phyloP scores from a whole-genome alignment of 31 red algal genomes.

The Porphyra umbilicalis region DNA sequence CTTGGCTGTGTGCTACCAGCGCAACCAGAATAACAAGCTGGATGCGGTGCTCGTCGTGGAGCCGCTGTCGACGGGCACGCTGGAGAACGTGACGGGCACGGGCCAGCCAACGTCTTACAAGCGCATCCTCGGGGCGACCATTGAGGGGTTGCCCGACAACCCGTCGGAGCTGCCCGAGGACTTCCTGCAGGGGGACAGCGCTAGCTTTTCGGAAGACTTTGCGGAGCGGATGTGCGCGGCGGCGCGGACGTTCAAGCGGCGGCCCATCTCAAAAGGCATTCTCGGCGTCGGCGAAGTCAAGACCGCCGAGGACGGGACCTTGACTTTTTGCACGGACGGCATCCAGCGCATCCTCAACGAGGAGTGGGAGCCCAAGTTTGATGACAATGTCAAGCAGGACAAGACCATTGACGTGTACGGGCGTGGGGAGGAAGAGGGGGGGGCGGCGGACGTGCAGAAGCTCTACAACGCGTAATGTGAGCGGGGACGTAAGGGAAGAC shows the following conservation, averaged over 20 bases:
- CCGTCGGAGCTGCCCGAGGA: constrained; percentile 6
- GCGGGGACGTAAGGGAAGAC: background rate
- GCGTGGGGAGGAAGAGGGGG: background rate
- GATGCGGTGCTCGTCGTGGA: constrained; percentile 23
- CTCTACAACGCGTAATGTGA: constrained; percentile 16
- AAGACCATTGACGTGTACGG: constrained; percentile 30
- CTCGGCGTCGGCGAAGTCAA: background rate
- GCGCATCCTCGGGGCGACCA: constrained; percentile 4
- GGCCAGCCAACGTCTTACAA: constrained; percentile 20
- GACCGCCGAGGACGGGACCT: background rate
- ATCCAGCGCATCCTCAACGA: constrained; percentile 16
- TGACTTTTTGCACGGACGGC: constrained; percentile 2
- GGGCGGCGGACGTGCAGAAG: constrained; percentile 4
- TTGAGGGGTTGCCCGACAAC: background rate
- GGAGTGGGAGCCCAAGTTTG: constrained; percentile 26
- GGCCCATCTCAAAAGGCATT: background rate
- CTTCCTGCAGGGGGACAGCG: constrained; percentile 8
- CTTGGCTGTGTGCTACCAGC: constrained; percentile 11
- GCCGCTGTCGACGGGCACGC: constrained; percentile 11
- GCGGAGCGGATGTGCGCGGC: constrained; percentile 13
- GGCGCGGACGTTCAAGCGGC: constrained; percentile 12
- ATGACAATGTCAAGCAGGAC: constrained; percentile 47
- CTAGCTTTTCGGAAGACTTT: constrained; percentile 6
- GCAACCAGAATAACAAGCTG: constrained; percentile 5
- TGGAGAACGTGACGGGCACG: constrained; percentile 8